phyloP scores from a whole-genome alignment of 179 eudicot species.

The Gypsophila paniculata region DNA sequence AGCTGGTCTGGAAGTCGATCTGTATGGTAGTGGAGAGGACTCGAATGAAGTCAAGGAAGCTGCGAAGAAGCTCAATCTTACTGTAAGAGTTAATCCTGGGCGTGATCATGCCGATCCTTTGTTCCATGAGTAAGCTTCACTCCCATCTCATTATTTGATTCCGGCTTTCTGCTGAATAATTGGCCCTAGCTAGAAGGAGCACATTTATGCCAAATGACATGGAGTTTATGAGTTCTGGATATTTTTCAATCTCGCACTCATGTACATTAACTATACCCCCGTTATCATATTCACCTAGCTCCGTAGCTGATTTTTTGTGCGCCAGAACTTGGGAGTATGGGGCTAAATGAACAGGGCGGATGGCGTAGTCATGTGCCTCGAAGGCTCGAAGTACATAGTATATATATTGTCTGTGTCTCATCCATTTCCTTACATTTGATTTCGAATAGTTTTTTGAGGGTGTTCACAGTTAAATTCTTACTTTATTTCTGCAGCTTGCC shows the following conservation, averaged over 20 bases:
- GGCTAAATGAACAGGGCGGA: too few species aligned
- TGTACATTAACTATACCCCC: too few species aligned
- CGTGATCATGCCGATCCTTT: conserved; percentile 93
- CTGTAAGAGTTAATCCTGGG: conserved; percentile 73
- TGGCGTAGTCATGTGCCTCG: too few species aligned
- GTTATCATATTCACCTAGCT: too few species aligned
- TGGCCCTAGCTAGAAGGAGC: neutral
- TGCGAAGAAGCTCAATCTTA: conserved; percentile 52
- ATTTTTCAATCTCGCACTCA: neutral
- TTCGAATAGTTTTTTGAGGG: too few species aligned
- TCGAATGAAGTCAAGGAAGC: conserved; percentile 65
- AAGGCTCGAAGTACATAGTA: too few species aligned
- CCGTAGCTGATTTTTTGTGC: too few species aligned
- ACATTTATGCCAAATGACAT: neutral
- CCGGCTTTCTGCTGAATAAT: conserved; percentile 4
- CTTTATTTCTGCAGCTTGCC: neutral
- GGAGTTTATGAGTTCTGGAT: neutral
- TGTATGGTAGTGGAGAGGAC: conserved; percentile 89
- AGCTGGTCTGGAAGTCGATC: conserved; percentile 65
- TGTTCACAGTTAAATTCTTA: neutral
- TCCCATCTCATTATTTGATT: neutral
- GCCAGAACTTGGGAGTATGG: too few species aligned
- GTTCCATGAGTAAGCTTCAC: conserved; percentile 73
- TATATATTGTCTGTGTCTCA: too few species aligned
- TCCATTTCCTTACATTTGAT: too few species aligned